Base-by-base conservation (phyloP, 192 early-diverging fungal species). In the Coemansia sp. region DNA sequence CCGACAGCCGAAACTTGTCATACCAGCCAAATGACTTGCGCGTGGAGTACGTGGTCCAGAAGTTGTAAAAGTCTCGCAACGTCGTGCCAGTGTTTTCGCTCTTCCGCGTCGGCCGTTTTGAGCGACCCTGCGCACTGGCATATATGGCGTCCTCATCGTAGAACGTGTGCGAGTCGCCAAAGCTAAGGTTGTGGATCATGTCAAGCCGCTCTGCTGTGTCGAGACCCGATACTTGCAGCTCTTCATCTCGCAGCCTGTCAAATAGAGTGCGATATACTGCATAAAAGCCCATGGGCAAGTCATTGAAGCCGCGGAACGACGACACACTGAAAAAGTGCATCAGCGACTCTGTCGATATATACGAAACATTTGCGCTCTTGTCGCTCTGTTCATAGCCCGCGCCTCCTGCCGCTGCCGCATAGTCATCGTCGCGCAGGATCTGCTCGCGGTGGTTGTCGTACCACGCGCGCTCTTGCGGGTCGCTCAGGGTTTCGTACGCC, bases 381-480 rank as follows among this genome's bases (percentile, higher is more conserved):
- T 68, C 73, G 61, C 77, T 69, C 44, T 85, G 75, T 10, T 72
- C 75, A 67, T 88, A 71, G 41, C 87, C 88, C 66, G 90, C 44
- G 16, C 63, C 33, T 6, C 24, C 63, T 10, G 27, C 27, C 2
- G 72, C 89, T 70, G 78, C 69, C 15, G 36, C 33, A 33, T 59
- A 47, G 49, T 84, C 87, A 75, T 91, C 90, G 64, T 92, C 95
- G 43, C 94, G 90, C 62, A 97, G 84, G 74, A 98, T 98, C 47
- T 91, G 90, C 71, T 97, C 95, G 65, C 96, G 85, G 77, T 97
- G 96, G 59, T 90, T 88, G 79, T 98, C 96, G 77, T 95, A 94
- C 97, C 96, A 98, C 13, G 93, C 84, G n/a, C 96, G 92, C 83
- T 99, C 96, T 51, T 97, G 91, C 16, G 90, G 90, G 83, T 99